phyloP scores from a whole-genome alignment of 495 filamentous ascomycete species.

The Tuber umbilicatum region DNA sequence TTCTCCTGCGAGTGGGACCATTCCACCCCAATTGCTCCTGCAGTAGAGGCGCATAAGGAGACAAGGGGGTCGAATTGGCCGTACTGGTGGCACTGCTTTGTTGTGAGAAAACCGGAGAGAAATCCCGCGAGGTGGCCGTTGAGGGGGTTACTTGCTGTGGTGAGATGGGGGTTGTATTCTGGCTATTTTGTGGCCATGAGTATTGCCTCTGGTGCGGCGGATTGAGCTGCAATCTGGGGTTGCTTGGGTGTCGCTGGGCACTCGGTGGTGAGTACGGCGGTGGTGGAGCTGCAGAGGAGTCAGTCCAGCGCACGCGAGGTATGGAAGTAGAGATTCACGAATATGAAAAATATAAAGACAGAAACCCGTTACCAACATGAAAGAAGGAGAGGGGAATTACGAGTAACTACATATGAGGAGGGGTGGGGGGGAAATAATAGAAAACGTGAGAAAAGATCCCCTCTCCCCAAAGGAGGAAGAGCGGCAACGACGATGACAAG shows the following conservation, averaged over 20 bases:
- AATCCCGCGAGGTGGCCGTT: slow-evolving; percentile 25
- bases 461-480: slow-evolving; percentile 4
- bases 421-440: slow-evolving; percentile 12
- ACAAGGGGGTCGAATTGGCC: slow-evolving; percentile 36
- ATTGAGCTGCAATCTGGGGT: slow-evolving; percentile 32
- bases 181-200: slow-evolving; percentile 33
- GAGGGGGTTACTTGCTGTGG: slow-evolving; percentile 36
- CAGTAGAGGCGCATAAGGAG: slow-evolving; percentile 22
- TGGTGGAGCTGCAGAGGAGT: slow-evolving; percentile 31
- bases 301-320: slow-evolving; percentile 15
- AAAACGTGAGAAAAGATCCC: slow-evolving; percentile 7
- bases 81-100: slow-evolving; percentile 24
- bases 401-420: not conserved
- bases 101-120: slow-evolving; percentile 34
- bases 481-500: slow-evolving; percentile 14
- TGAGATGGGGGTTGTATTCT: slow-evolving; percentile 29
- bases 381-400: not conserved
- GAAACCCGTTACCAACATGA: not conserved
- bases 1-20: slow-evolving; percentile 23
- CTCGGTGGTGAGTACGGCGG: slow-evolving; percentile 37
- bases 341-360: slow-evolving; percentile 12
- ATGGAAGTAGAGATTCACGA: slow-evolving; percentile 17
- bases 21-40: slow-evolving; percentile 30
- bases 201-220: slow-evolving; percentile 34
- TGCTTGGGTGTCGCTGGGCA: slow-evolving; percentile 25